phyloP scores from a whole-genome alignment of 2,329 filamentous ascomycete species.

The Cyclaneusma minus region DNA sequence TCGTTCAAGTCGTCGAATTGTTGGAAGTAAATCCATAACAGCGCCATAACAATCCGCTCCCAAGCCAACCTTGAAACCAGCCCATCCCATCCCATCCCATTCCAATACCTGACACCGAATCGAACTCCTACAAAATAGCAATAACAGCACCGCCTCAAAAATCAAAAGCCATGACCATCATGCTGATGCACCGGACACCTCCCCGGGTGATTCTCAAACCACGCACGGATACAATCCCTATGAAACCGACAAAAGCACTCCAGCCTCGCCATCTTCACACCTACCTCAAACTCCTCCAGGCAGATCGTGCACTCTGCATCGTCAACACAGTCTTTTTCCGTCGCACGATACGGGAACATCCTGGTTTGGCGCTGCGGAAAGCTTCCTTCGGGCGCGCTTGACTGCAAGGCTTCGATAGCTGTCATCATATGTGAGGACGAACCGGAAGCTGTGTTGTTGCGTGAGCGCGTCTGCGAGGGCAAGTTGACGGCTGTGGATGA shows the following conservation, averaged over 20 bases:
- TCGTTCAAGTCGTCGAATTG: too few relatives aligned
- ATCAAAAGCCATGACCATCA: slow-evolving; percentile 39
- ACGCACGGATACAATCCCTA: slow-evolving; percentile 40
- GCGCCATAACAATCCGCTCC: too few relatives aligned
- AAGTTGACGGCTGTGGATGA: slow-evolving; percentile 5
- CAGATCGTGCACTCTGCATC: slow-evolving; percentile 54
- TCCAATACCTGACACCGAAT: too few relatives aligned
- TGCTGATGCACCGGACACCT: slow-evolving; percentile 52
- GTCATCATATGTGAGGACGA: slow-evolving; percentile 1
- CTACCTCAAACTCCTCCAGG: slow-evolving; percentile 48
- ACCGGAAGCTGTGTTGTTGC: too few relatives aligned
- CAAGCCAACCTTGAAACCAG: too few relatives aligned
- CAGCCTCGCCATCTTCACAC: slow-evolving; percentile 46
- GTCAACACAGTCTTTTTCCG: slow-evolving; percentile 54
- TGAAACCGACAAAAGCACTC: slow-evolving; percentile 55
- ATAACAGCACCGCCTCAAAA: too few relatives aligned
- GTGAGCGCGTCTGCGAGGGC: too few relatives aligned
- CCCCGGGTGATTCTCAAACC: slow-evolving; percentile 47
- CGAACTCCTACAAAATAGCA: too few relatives aligned
- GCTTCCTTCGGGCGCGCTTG: too few relatives aligned
- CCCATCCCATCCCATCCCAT: too few relatives aligned
- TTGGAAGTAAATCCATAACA: too few relatives aligned
- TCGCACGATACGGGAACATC: slow-evolving; percentile 48
- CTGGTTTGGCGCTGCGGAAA: slow-evolving; percentile 39
- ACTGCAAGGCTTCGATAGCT: neutral